These are phyloP conservation scores for Beta lomatogona DNA, from an alignment of 179 eudicot genomes.

Conservation along the genomic window DNA sequence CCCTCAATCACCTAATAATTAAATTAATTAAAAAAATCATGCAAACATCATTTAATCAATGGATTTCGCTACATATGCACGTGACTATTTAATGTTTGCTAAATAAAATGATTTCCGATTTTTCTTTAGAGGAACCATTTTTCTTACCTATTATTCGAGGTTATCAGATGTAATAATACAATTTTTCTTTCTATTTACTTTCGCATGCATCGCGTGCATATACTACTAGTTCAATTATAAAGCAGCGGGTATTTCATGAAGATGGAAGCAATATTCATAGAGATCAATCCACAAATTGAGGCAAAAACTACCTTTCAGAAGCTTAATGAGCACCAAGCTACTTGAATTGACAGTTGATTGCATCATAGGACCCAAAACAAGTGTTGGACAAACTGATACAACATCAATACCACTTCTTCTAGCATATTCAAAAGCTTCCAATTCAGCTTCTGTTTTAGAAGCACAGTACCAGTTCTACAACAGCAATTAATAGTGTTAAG, in stretches of 20 bases:
- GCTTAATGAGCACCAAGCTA: conserved; percentile 61
- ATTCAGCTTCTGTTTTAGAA: conserved; percentile 80
- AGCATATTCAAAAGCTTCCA: conserved; percentile 66
- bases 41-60: no score
- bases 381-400: conserved; percentile 68
- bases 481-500: background rate
- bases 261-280: background rate
- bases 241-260: background rate
- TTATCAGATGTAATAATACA: no score
- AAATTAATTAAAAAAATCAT: no score
- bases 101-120: no score
- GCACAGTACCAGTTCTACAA: conserved; percentile 80
- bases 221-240: background rate
- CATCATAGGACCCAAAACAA: conserved; percentile 72
- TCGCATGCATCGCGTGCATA: no score
- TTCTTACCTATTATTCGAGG: no score
- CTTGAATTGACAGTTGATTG: conserved; percentile 67
- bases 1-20: no score
- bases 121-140: no score
- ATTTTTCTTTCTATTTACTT: no score
- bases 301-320: conserved; percentile 63
- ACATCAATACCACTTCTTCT: conserved; percentile 61
- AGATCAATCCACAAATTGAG: background rate
- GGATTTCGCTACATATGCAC: no score
- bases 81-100: no score